Base-by-base conservation (phyloP, 345 rosid genomes). In the Euclidium syriacum region DNA sequence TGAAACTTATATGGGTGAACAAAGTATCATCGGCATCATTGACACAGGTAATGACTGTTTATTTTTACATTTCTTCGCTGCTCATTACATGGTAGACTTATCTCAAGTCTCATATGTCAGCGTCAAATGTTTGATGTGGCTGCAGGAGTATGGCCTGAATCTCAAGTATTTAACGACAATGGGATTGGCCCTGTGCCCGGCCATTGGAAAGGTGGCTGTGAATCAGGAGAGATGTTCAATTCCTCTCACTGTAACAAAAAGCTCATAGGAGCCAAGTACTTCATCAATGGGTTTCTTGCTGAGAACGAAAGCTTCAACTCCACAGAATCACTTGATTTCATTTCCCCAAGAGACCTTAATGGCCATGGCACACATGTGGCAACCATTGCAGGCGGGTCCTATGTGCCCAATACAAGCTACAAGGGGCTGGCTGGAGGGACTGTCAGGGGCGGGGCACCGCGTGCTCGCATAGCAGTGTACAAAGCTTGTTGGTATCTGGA, bases 281-380 rank as follows among this genome's bases (percentile, higher is more conserved):
- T 79, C 68, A 75, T 67, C 12, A 42, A 66, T 11, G 88, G 67
- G 0, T 73, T 79, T 29, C 59, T 75, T 10, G 80, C 79, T 0
- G 48, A 61, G 0, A 15, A 67, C 17, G 65, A 55, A 27, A 59
- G 27, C 40, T 59, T 75, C 60, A 77, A 83, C 60, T 44, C 83
- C 25, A 61, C 58, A 6, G 58, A 62, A 58, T 35, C 54, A 44
- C 69, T 54, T n/a, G 75, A 77, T 3, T 79, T 59, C 35, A 62
- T 78, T 30, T 83, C 88, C 17, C 79, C 84, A 10, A 72, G 85
- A 36, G 88, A 83, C 67, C 10, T 26, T 24, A 22, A 34, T 26
- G 85, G 85, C 3, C 88, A 83, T 54, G 85, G 88, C n/a, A 83
- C 83, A 0, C 83, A 77, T 34, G 80, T 84, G 0, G 58, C 85